These are phyloP conservation scores for Macrocybe gigantea DNA, from an alignment of 768 basidiomycete genomes.

Conservation along the genomic window DNA sequence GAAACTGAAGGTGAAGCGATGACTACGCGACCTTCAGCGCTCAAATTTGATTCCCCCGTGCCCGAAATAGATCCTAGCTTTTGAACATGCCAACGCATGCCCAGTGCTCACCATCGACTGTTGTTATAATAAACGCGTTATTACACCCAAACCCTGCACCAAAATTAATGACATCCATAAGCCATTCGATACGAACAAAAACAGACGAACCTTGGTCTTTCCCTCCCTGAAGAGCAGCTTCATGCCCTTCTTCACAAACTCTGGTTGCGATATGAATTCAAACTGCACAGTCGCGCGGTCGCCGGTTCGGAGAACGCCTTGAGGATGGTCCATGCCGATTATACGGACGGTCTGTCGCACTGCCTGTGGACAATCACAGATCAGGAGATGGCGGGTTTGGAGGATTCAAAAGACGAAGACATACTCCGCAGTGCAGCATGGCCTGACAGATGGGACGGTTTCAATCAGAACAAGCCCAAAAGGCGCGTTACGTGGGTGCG, in stretches of 20 bases:
- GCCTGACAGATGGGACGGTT: conserved; percentile 38
- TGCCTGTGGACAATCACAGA: conserved; percentile 41
- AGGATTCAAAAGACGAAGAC: conserved; percentile 12
- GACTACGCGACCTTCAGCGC: too few species aligned
- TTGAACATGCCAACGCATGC: background rate
- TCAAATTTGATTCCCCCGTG: too few species aligned
- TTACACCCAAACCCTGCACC: conserved; percentile 67
- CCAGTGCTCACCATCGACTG: background rate
- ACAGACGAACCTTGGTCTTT: conserved; percentile 76
- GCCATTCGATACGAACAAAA: background rate
- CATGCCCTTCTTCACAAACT: conserved; percentile 91
- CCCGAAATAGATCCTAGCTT: too few species aligned
- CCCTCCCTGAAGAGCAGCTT: conserved; percentile 93
- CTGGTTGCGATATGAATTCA: conserved; percentile 89
- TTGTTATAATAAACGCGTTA: conserved; percentile 56
- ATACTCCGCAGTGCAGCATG: conserved; percentile 89
- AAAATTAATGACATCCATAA: conserved; percentile 1
- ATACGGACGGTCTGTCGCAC: conserved; percentile 90
- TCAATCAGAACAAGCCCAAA: background rate
- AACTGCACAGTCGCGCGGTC: conserved; percentile 93
- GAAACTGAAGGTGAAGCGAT: too few species aligned
- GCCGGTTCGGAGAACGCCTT: conserved; percentile 86
- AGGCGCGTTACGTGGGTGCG: conserved; percentile 10
- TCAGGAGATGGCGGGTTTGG: too few species aligned
- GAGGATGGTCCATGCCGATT: conserved; percentile 85